Evolutionary conservation across 2,329 filamentous ascomycete species (phyloP), one percentile per base, ranked within the genome.

Genomic region (Fusarium subtropicale): DNA sequence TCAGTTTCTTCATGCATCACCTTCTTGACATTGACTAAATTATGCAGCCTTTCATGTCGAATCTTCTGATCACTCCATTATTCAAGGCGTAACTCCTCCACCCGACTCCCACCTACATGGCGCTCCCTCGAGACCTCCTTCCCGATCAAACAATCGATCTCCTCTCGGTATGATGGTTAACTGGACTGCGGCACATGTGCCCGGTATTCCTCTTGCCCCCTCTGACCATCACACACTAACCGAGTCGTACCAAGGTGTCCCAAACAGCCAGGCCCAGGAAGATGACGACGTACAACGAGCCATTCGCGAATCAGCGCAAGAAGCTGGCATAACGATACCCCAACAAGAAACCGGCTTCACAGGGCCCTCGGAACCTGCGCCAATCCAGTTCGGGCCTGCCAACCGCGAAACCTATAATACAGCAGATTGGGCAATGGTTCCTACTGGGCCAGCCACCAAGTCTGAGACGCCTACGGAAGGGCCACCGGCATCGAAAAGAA

Each of bases 41-140:
- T 22, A 12, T 51, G 15, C 70, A 85, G 86, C 85, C 18, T 90
- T 89, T 74, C 83, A 85, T 67, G 84, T 90, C 63, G 86, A 89
- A 64, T 81, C 83, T 10, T 79, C 84, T 44, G 84, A 84, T 59
- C 78, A 77, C 62, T 75, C 74, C 36, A 73, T 83, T 36, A 81
- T 85, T 33, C 80, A 83, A 44, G 82, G 83, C 22, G 76, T 81
- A 13, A 79, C 82, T 9, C 80, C 83, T 34, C 78, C 79, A 3
- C 74, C 76, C 15, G 80, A 81, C 38, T 76, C 78, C 46, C 83
- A 83, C 60, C 79, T 79, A 36, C 77, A 78, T 11, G 80, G 79
- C 30, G 84, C 85, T 7, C 86, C 87, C 0, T 89, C 88, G 20
- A 83, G 88, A 58, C 88, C 88, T n/a, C 88, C 88, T 2, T 90